Percentiles rank a stretch among this genome's conserved stretches.
These are phyloP conservation scores for Xylariaceae sp. DNA, from an alignment of 2,329 filamentous ascomycete genomes.

Conservation along the genomic window DNA sequence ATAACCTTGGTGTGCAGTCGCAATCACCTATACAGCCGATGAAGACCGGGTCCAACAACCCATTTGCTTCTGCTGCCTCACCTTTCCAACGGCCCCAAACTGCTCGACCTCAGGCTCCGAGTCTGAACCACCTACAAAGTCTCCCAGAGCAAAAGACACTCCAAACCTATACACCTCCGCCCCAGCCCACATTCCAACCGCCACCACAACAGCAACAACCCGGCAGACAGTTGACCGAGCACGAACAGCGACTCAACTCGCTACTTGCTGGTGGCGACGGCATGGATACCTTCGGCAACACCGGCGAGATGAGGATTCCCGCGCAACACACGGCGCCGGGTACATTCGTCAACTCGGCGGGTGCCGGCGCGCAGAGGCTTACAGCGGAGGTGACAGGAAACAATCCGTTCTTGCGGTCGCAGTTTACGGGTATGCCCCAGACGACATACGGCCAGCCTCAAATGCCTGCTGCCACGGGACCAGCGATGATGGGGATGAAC, in stretches of 20 bases:
- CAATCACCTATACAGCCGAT: slow-evolving; percentile 70
- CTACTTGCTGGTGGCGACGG: slow-evolving; percentile 85
- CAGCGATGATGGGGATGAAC: slow-evolving; percentile 54
- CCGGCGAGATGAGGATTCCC: slow-evolving; percentile 91
- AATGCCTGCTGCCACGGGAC: slow-evolving; percentile 54
- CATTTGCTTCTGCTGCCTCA: slow-evolving; percentile 78
- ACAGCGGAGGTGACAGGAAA: slow-evolving; percentile 69
- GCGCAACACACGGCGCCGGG: slow-evolving; percentile 95
- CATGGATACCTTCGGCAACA: slow-evolving; percentile 95
- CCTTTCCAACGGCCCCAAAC: slow-evolving; percentile 61
- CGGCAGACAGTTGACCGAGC: slow-evolving; percentile 56
- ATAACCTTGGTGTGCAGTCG: slow-evolving; percentile 47
- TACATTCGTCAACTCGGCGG: slow-evolving; percentile 94
- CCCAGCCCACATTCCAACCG: slow-evolving; percentile 42
- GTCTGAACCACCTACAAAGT: slow-evolving; percentile 56
- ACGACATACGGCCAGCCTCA: slow-evolving; percentile 50
- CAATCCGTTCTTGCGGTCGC: slow-evolving; percentile 84
- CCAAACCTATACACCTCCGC: slow-evolving; percentile 40
- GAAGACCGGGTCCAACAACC: slow-evolving; percentile 95
- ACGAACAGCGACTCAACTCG: slow-evolving; percentile 75
- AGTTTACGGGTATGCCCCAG: slow-evolving; percentile 74
- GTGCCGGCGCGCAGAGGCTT: slow-evolving; percentile 69
- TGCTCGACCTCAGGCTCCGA: slow-evolving; percentile 59
- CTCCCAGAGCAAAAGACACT: slow-evolving; percentile 82
- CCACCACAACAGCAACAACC: slow-evolving; percentile 40